A percentile compares a stretch with the other conserved stretches of the same genome.
Conservation (phyloP, 2,329 filamentous ascomycete genomes). For the Sarocladiaceae sp. region DNA sequence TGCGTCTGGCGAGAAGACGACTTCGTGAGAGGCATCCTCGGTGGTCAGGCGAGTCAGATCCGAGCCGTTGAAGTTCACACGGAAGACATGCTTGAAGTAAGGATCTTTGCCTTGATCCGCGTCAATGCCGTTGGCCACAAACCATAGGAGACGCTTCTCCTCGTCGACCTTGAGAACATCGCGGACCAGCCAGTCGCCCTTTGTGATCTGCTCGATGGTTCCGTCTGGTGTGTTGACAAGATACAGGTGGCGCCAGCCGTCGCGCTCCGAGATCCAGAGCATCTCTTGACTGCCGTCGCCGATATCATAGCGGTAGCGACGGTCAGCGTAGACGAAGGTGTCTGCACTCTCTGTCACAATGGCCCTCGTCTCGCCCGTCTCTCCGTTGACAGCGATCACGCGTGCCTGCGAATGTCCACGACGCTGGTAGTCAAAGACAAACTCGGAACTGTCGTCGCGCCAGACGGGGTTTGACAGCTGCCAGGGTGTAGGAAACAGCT, state of each 20-base stretch:
- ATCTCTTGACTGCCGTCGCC: conserved; percentile 15
- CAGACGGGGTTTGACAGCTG: conserved; percentile 10
- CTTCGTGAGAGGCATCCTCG: conserved; percentile 22
- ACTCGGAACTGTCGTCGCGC: conserved; percentile 10
- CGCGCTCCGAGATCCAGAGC: conserved; percentile 22
- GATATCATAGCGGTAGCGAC: conserved; percentile 10
- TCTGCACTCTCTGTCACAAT: conserved; percentile 10
- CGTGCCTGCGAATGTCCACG: conserved; percentile 6
- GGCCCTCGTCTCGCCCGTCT: conserved; percentile 6
- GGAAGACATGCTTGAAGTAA: conserved; percentile 19
- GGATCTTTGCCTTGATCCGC: conserved; percentile 16
- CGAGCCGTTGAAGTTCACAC: conserved; percentile 21
- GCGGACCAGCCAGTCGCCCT: conserved; percentile 19
- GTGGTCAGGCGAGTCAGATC: conserved; percentile 18
- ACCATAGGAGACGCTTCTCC: conserved; percentile 15
- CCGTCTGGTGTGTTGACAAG: conserved; percentile 13
- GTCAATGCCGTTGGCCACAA: conserved; percentile 17
- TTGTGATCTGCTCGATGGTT: conserved; percentile 18
- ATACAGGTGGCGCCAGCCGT: conserved; percentile 23
- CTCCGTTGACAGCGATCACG: conserved; percentile 3
- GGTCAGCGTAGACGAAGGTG: conserved; percentile 10
- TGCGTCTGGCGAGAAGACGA: conserved; percentile 16
- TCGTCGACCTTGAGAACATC: conserved; percentile 17
- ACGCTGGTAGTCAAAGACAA: conserved; percentile 11
- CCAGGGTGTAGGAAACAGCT: conserved; percentile 10